Evolutionary conservation across 2,329 filamentous ascomycete species (phyloP), one percentile per base, ranked within the genome.

Genomic region (Chaetomium strumarium): DNA sequence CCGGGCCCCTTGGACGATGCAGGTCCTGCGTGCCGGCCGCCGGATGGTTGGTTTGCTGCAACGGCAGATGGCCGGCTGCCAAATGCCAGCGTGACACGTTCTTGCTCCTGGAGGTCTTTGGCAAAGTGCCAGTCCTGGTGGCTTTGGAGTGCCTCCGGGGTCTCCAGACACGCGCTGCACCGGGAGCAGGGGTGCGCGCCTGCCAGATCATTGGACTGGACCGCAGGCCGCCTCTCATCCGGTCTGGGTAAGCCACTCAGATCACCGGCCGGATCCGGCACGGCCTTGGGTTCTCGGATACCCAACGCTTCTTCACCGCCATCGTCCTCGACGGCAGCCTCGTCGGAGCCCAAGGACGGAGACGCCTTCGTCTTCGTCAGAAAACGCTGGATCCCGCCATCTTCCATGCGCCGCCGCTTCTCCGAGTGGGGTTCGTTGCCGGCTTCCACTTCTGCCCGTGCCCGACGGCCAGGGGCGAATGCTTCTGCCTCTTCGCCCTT

Each of bases 41-140:
- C 59, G 55, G 64, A 67, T 51, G 59, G 60, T 55, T 69, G 63
- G 63, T 65, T 67, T 61, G 64, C 46, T 47, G 61, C 62, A 60
- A 60, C 65, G 53, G 57, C 61, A 58, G 58, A 55, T 53, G 66
- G 66, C 49, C 68, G 58, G 51, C 51, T 69, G 59, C 65, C 75
- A 67, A 76, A 74, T 73, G 68, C 63, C 55, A 67, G 63, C 53
- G 60, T 72, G 68, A 70, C 75, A 75, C 77, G 76, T 71, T 86
- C 78, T 59, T 85, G 76, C 52, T 76, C 69, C 2, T 91, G 85
- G 30, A 99, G 76, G 61, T 92, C 87, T 70, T 88, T 89, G 42
- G 93, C 93, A 70, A 96, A 86, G 70, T 99, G 93, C 85, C 91
- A 97, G 68, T 99, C 93, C 49, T 85, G 76, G 67, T 99, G 93